Percentiles rank a stretch among this genome's conserved stretches.
These are phyloP conservation scores for Pyricularia grisea DNA, from an alignment of 2,329 filamentous ascomycete genomes.

Conservation along the genomic window DNA sequence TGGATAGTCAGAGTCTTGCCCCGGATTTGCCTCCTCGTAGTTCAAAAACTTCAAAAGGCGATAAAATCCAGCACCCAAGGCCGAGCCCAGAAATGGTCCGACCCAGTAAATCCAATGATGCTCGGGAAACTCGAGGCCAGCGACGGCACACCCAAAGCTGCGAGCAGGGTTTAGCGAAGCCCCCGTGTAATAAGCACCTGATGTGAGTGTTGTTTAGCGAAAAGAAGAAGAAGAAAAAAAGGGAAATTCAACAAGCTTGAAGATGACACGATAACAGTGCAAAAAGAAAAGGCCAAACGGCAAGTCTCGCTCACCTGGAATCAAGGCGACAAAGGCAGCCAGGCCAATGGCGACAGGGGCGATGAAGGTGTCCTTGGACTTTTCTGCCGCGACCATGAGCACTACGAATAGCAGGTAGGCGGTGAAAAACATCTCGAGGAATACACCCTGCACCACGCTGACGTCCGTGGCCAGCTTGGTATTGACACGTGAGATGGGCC, in stretches of 20 bases:
- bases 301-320: conserved; percentile 18
- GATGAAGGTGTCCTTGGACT: conserved; percentile 56
- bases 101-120: conserved; percentile 38
- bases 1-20: conserved; percentile 1
- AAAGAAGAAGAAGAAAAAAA: background rate
- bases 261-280: too few species aligned
- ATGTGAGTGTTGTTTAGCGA: background rate
- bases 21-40: conserved; percentile 7
- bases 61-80: conserved; percentile 23
- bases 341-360: conserved; percentile 60
- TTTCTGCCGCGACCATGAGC: conserved; percentile 57
- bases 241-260: background rate
- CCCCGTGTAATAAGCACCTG: conserved; percentile 25
- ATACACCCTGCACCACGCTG: conserved; percentile 41
- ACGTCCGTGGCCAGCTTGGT: conserved; percentile 36
- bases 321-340: conserved; percentile 45
- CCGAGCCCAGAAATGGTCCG: conserved; percentile 30
- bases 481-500: conserved; percentile 24
- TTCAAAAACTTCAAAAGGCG: conserved; percentile 1
- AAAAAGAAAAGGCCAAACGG: too few species aligned
- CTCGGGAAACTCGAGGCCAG: conserved; percentile 21
- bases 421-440: conserved; percentile 54
- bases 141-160: conserved; percentile 32
- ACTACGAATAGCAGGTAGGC: conserved; percentile 49
- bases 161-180: conserved; percentile 33